Base-by-base conservation (phyloP, 129 eudicot species). In the Chrysanthemum lavandulifolium region DNA sequence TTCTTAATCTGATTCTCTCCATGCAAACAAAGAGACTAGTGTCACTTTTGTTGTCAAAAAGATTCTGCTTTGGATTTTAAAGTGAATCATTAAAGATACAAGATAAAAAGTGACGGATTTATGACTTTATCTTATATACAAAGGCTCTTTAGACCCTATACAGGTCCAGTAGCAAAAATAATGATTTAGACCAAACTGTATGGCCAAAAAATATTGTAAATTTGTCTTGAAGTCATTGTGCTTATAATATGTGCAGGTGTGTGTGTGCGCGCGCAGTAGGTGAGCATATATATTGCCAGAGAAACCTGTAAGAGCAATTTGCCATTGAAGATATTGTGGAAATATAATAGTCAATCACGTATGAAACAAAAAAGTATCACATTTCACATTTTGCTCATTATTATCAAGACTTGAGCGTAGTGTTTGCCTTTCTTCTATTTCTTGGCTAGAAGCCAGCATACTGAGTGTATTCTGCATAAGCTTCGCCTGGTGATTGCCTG, bases 391-490 rank as follows among this genome's bases (percentile, higher is more conserved):
- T 67, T 51, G 15, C 21, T 77, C 52, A 18, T 77, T 52, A 51
- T 69, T 77, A 61, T 52, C 66, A 19, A 19, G 48, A 60, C 65
- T 48, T 29, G n/a, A 60, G 16, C 65, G 61, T 29, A 19, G 48
- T 53, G 70, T 62, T 61, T 8, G 23, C 51, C 36, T 49, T 21
- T 65, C 21, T 54, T 53, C 50, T 52, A 25, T 61, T 59, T 25
- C 50, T n/a, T 4, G 23, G 13, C 74, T 83, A 81, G 79, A 94
- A 94, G 10, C 98, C 98, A 27, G 71, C 96, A 25, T 62, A 75
- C 15, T 94, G 97, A 18, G 92, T 86, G 75, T 94, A 94, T 55
- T 85, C 90, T 1, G 91, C 68, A 81, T 94, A 94, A 61, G 96
- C 98, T 69, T 90, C 97, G 50, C 79, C 79, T 3, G 82, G 66